These are phyloP conservation scores for Pichia eremophila DNA, from an alignment of 805 yeast genomes.

Conservation along the genomic window DNA sequence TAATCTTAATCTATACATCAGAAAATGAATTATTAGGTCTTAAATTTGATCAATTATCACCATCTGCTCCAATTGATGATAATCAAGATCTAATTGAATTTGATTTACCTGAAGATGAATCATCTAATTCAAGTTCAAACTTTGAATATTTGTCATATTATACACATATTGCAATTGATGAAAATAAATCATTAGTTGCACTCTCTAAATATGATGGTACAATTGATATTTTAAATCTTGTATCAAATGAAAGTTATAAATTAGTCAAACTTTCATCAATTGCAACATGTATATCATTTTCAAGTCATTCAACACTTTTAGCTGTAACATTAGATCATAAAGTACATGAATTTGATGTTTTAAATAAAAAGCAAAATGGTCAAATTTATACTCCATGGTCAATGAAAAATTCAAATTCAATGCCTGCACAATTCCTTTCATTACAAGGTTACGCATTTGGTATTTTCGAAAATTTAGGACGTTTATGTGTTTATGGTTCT, in stretches of 20 bases:
- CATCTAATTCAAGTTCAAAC: neutral
- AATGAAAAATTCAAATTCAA: slow-evolving; percentile 56
- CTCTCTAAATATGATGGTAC: slow-evolving; percentile 58
- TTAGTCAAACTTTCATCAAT: slow-evolving; percentile 51
- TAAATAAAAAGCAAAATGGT: slow-evolving; percentile 7
- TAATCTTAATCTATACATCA: slow-evolving; percentile 42
- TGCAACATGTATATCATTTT: slow-evolving; percentile 47
- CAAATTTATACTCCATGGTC: slow-evolving; percentile 68
- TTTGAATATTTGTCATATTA: slow-evolving; percentile 36
- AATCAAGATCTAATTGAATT: slow-evolving; percentile 25
- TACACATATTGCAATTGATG: slow-evolving; percentile 41
- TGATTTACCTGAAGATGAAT: slow-evolving; percentile 21
- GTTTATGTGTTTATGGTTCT: slow-evolving; percentile 82
- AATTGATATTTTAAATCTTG: slow-evolving; percentile 41
- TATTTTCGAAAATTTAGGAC: slow-evolving; percentile 36
- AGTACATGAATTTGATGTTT: slow-evolving; percentile 55
- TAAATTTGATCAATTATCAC: slow-evolving; percentile 30
- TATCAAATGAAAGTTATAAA: slow-evolving; percentile 20
- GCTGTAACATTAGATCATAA: slow-evolving; percentile 68
- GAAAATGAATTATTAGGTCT: slow-evolving; percentile 43
- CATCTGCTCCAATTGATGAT: slow-evolving; percentile 30
- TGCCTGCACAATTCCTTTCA: slow-evolving; percentile 55
- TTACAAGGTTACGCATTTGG: slow-evolving; percentile 68
- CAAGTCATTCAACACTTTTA: slow-evolving; percentile 39
- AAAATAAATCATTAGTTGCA: slow-evolving; percentile 37